These are phyloP conservation scores for Pulveroboletus sp. DNA, from an alignment of 768 basidiomycete genomes.

Conservation along the genomic window DNA sequence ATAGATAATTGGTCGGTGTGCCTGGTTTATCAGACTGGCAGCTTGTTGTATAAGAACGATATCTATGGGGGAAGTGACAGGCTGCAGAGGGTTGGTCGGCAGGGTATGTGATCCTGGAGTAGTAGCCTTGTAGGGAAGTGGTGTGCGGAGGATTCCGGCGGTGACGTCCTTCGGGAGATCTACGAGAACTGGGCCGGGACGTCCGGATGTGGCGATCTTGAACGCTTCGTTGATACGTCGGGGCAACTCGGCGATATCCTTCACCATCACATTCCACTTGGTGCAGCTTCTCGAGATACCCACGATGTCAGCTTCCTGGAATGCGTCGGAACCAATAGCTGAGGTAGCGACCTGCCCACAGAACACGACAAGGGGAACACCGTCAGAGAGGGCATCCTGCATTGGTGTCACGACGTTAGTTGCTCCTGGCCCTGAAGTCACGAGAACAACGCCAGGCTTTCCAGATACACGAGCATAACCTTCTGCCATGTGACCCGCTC, in stretches of 20 bases:
- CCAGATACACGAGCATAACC: slow-evolving; percentile 98
- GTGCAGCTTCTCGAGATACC: slow-evolving; percentile 97
- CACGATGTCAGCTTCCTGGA: slow-evolving; percentile 97
- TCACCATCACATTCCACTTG: slow-evolving; percentile 99
- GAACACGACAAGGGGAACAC: slow-evolving; percentile 92
- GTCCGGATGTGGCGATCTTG: slow-evolving; percentile 96
- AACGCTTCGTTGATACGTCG: slow-evolving; percentile 97
- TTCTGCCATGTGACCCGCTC: slow-evolving; percentile 98
- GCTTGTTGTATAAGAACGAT: slow-evolving; percentile 70
- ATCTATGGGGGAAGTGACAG: slow-evolving; percentile 58
- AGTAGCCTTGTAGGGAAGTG: slow-evolving; percentile 82
- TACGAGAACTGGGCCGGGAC: slow-evolving; percentile 96
- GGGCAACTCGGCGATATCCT: slow-evolving; percentile 92
- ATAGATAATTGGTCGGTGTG: slow-evolving; percentile 88
- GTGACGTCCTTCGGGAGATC: slow-evolving; percentile 99
- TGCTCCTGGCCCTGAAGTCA: slow-evolving; percentile 96
- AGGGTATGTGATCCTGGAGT: slow-evolving; percentile 79
- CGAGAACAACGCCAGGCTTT: slow-evolving; percentile 95
- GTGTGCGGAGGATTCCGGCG: slow-evolving; percentile 80
- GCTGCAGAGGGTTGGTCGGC: slow-evolving; percentile 67
- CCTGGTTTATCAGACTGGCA: slow-evolving; percentile 86
- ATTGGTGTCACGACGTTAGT: slow-evolving; percentile 97
- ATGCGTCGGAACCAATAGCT: slow-evolving; percentile 98
- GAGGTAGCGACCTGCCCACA: slow-evolving; percentile 98
- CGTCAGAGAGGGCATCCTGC: slow-evolving; percentile 96